These are phyloP conservation scores for Epichloe sp. DNA, from an alignment of 2,329 filamentous ascomycete species.

Conservation along the genomic window DNA sequence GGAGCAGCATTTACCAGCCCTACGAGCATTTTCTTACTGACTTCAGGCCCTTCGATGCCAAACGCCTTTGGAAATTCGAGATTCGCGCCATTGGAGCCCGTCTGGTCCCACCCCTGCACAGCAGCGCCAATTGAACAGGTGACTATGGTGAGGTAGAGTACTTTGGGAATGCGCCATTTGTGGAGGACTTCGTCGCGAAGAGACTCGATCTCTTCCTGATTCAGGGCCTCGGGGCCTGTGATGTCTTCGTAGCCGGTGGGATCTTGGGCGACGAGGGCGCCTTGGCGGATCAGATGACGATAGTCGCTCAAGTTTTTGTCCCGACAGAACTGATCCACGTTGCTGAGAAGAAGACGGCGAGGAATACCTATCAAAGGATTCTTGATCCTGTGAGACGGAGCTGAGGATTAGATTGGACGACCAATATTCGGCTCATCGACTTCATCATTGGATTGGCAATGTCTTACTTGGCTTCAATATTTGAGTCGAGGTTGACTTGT, in stretches of 20 bases:
- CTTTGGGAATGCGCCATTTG: constrained; percentile 52
- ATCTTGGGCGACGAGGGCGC: constrained; percentile 62
- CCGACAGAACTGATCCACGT: constrained; percentile 49
- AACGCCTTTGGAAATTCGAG: constrained; percentile 45
- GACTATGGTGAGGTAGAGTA: constrained; percentile 53
- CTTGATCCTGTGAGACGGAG: constrained; percentile 24
- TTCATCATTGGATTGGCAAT: background rate
- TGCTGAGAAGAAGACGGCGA: constrained; percentile 33
- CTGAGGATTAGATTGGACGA: background rate
- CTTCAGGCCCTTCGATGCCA: constrained; percentile 23
- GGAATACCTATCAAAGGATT: constrained; percentile 40
- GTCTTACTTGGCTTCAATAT: constrained; percentile 32
- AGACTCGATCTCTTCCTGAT: constrained; percentile 43
- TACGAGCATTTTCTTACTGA: constrained; percentile 34
- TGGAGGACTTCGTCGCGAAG: constrained; percentile 51
- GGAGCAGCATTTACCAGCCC: constrained; percentile 54
- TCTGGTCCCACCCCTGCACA: constrained; percentile 59
- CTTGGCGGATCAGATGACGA: constrained; percentile 47
- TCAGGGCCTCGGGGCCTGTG: constrained; percentile 40
- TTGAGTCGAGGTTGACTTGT: constrained; percentile 30
- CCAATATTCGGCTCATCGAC: background rate
- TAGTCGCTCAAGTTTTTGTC: constrained; percentile 46
- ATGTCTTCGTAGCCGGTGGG: constrained; percentile 50
- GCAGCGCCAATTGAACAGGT: constrained; percentile 57
- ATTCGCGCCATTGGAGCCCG: constrained; percentile 50